Evolutionary conservation across 306 rosid genomes (phyloP).

Genomic region (Vachellia pachyceras): DNA sequence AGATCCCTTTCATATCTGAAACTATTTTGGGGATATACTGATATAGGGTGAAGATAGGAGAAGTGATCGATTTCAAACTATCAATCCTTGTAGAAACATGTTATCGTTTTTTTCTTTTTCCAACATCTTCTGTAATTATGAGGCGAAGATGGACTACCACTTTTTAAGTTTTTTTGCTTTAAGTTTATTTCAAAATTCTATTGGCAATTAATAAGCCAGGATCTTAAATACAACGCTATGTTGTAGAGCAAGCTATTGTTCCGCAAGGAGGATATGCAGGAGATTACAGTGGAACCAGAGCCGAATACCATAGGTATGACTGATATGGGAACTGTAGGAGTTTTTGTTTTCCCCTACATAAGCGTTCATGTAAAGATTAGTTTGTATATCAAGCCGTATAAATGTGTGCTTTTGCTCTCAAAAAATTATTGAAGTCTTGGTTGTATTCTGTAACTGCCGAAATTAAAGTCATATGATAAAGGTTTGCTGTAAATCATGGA

Average conservation of each 20-base stretch:
- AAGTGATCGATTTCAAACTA: background rate
- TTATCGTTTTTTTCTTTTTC: slow-evolving; percentile 2
- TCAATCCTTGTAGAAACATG: background rate
- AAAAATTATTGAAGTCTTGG: slow-evolving; percentile 1
- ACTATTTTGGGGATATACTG: background rate
- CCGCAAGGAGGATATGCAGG: slow-evolving; percentile 77
- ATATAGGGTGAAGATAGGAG: background rate
- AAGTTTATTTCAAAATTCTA: background rate
- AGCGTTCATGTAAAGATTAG: background rate
- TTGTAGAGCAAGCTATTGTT: slow-evolving; percentile 71
- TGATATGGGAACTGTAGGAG: background rate
- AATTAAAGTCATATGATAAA: background rate
- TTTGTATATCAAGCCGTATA: slow-evolving; percentile 11
- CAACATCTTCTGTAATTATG: slow-evolving; percentile 11
- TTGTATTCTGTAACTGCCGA: slow-evolving; percentile 12
- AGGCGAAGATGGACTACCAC: background rate
- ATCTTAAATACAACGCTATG: slow-evolving; percentile 25
- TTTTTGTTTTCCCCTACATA: no score
- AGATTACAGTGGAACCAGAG: slow-evolving; percentile 50
- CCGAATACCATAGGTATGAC: slow-evolving; percentile 63
- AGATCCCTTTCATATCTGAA: slow-evolving; percentile 21
- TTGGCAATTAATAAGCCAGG: slow-evolving; percentile 15
- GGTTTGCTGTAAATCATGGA: slow-evolving; percentile 8
- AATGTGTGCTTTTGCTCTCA: slow-evolving; percentile 18
- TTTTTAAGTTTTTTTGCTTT: slow-evolving; percentile 20